Percentiles rank a stretch among this genome's conserved stretches.
Conservation (phyloP, 768 basidiomycete species). For the Mycena metata region DNA sequence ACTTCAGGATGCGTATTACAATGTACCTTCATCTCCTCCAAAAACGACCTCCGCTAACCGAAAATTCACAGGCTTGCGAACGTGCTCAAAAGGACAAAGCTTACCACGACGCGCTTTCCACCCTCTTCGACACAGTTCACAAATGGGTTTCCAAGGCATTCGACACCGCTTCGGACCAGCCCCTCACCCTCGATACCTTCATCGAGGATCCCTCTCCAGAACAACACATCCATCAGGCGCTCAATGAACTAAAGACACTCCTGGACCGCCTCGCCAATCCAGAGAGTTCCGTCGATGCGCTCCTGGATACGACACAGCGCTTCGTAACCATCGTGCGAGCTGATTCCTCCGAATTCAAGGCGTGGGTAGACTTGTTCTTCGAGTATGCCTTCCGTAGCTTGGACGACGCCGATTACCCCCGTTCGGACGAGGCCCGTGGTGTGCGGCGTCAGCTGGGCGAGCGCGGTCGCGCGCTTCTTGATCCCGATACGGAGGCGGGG, state of each 20-base stretch:
- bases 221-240: conserved; percentile 69
- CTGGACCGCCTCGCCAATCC: conserved; percentile 62
- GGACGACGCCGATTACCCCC: conserved; percentile 64
- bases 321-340: conserved; percentile 20
- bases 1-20: conserved; percentile 63
- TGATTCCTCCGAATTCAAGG: conserved; percentile 58
- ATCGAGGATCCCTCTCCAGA: conserved; percentile 74
- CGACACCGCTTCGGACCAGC: conserved; percentile 59
- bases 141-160: conserved; percentile 68
- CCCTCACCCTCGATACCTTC: conserved; percentile 64
- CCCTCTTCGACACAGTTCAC: conserved; percentile 66
- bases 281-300: conserved; percentile 59
- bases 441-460: conserved; percentile 58
- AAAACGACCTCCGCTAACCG: neutral
- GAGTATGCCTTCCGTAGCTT: conserved; percentile 59
- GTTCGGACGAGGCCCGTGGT: conserved; percentile 59
- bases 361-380: conserved; percentile 69
- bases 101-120: conserved; percentile 69
- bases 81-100: conserved; percentile 71
- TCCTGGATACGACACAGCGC: conserved; percentile 55
- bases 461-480: conserved; percentile 65
- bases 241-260: conserved; percentile 61
- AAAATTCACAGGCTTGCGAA: conserved; percentile 64
- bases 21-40: conserved; percentile 53
- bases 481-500: conserved; percentile 56